Conservation (phyloP, 2,329 filamentous ascomycete genomes). For the Epichloe amarillans region DNA sequence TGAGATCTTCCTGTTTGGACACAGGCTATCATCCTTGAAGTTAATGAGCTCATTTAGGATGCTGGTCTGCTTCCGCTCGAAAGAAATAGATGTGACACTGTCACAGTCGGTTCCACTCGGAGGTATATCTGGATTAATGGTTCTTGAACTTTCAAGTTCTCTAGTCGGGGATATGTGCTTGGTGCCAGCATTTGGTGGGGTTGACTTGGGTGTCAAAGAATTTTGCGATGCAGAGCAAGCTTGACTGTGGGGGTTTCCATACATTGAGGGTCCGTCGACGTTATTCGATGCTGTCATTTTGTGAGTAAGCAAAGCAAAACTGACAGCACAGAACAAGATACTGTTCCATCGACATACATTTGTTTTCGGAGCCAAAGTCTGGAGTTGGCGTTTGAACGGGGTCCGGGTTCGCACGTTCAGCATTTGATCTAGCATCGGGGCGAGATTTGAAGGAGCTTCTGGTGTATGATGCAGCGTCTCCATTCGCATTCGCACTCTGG, state of each 20-base stretch:
- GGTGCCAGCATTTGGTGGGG: constrained; percentile 4
- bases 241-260: constrained; percentile 18
- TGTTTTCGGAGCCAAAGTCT: neutral
- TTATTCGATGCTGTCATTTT: constrained; percentile 3
- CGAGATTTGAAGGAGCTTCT: constrained; percentile 3
- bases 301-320: neutral
- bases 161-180: neutral
- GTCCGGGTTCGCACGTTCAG: neutral
- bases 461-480: neutral
- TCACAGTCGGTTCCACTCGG: constrained; percentile 20
- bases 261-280: constrained; percentile 30
- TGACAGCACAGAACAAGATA: neutral
- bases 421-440: constrained; percentile 1
- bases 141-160: constrained; percentile 7
- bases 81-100: constrained; percentile 17
- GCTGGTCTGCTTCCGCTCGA: constrained; percentile 27
- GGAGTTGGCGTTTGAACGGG: neutral
- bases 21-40: constrained; percentile 12
- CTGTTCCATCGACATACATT: neutral
- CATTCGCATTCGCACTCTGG: neutral
- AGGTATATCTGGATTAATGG: constrained; percentile 6
- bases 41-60: constrained; percentile 25
- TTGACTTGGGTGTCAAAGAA: constrained; percentile 8
- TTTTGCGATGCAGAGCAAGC: neutral
- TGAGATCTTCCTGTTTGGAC: neutral